Conservation (phyloP, 1,284 basidiomycete species). For the Blastosporella zonata region DNA sequence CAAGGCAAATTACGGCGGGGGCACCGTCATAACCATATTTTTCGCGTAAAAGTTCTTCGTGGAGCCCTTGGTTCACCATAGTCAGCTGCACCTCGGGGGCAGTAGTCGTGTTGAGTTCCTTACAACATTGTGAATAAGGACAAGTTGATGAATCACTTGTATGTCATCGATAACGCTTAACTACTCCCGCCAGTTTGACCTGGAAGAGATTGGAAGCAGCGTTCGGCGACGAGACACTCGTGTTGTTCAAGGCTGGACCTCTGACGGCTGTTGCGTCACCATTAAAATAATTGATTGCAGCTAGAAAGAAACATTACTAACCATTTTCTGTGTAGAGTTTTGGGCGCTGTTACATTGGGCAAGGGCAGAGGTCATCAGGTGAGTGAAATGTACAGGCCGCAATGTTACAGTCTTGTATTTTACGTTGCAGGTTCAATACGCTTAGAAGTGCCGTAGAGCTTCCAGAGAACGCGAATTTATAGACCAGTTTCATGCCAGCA, state of each 20-base stretch:
- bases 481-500: too few species aligned
- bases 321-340: neutral
- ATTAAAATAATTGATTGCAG: too few species aligned
- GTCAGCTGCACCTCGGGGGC: neutral
- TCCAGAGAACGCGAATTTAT: too few species aligned
- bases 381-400: neutral
- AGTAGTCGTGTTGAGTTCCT: neutral
- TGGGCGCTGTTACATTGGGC: neutral
- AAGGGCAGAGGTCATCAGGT: neutral
- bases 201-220: conserved; percentile 4
- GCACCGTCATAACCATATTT: neutral
- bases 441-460: too few species aligned
- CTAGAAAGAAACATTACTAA: neutral
- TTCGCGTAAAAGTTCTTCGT: neutral
- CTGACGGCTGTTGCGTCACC: neutral
- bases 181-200: conserved; percentile 1
- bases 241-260: neutral
- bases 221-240: conserved; percentile 1
- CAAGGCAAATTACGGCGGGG: neutral
- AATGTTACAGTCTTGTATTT: too few species aligned
- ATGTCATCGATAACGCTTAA: conserved; percentile 1
- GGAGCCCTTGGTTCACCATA: neutral
- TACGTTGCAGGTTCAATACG: too few species aligned
- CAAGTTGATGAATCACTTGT: too few species aligned
- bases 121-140: conserved; percentile 1